Evolutionary conservation across 1,284 basidiomycete genomes (phyloP).

Genomic region (Moniliella sp.): DNA sequence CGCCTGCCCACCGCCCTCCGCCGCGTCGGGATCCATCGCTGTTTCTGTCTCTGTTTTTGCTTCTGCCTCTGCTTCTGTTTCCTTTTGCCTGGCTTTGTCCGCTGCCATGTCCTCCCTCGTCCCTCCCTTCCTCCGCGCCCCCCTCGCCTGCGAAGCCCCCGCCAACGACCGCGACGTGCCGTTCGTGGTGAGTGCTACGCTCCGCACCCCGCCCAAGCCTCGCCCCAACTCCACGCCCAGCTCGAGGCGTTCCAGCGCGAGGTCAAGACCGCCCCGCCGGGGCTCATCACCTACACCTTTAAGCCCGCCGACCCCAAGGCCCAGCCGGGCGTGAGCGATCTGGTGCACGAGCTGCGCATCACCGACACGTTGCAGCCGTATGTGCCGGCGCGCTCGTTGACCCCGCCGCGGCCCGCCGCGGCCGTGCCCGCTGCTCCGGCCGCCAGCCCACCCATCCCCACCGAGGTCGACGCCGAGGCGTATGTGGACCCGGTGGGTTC

Average conservation of each 20-base stretch:
- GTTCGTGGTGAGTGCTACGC: conserved; percentile 16
- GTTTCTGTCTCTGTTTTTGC: too few species aligned
- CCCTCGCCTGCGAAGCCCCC: too few species aligned
- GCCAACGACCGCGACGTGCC: conserved; percentile 22
- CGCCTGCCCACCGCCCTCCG: too few species aligned
- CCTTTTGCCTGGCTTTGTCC: too few species aligned
- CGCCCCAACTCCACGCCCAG: conserved; percentile 16
- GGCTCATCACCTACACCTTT: conserved; percentile 24
- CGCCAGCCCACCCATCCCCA: neutral
- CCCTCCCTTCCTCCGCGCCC: too few species aligned
- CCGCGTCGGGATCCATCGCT: too few species aligned
- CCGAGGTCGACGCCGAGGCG: conserved; percentile 1
- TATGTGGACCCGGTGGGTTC: neutral
- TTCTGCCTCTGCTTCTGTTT: too few species aligned
- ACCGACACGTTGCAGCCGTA: too few species aligned
- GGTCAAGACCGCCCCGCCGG: conserved; percentile 17
- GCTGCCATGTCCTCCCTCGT: too few species aligned
- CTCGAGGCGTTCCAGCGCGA: conserved; percentile 18
- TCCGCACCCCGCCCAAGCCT: conserved; percentile 18
- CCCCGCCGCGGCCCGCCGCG: conserved; percentile 19
- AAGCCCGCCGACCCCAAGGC: conserved; percentile 13
- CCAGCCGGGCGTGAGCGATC: too few species aligned
- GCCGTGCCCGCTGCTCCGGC: conserved; percentile 16
- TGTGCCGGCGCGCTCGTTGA: conserved; percentile 23
- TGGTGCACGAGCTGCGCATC: too few species aligned